A percentile compares a stretch with the other conserved stretches of the same genome.
These are phyloP conservation scores for Thymus quinquecostatus DNA, from an alignment of 257 asterid genomes.

Conservation along the genomic window DNA sequence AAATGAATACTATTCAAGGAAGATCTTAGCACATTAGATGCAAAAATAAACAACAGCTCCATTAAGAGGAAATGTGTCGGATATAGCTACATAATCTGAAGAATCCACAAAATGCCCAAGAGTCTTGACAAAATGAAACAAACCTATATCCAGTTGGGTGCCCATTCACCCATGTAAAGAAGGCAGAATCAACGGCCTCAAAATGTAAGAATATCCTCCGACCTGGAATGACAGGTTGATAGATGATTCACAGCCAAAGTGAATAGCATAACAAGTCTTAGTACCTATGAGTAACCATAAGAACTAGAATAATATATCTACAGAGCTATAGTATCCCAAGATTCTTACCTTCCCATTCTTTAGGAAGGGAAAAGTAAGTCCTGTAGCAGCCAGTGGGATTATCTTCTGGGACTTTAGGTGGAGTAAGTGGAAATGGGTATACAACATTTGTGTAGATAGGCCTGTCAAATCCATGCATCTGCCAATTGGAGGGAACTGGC, in stretches of 20 bases:
- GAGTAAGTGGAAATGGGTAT: slow-evolving; percentile 87
- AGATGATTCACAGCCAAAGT: slow-evolving; percentile 29
- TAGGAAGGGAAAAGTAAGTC: slow-evolving; percentile 74
- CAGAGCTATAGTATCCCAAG: slow-evolving; percentile 8
- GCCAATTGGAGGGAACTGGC: slow-evolving; percentile 99
- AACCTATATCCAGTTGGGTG: slow-evolving; percentile 92
- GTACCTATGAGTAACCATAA: slow-evolving; percentile 12
- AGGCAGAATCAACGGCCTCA: slow-evolving; percentile 99
- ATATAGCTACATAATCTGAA: slow-evolving; percentile 16
- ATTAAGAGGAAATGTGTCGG: background rate
- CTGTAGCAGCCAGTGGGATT: slow-evolving; percentile 99
- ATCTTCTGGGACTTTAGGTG: slow-evolving; percentile 92
- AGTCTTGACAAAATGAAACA: slow-evolving; percentile 34
- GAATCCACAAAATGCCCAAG: slow-evolving; percentile 6
- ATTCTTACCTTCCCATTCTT: slow-evolving; percentile 91
- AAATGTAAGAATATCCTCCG: slow-evolving; percentile 89
- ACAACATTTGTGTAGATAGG: slow-evolving; percentile 86
- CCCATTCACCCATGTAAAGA: slow-evolving; percentile 94
- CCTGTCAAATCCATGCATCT: slow-evolving; percentile 93
- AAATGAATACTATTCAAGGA: too few species aligned
- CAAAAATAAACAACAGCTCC: too few species aligned
- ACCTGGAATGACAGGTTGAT: slow-evolving; percentile 54
- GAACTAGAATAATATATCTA: slow-evolving; percentile 21
- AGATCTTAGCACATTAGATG: too few species aligned
- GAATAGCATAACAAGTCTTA: slow-evolving; percentile 1